A percentile compares a stretch with the other conserved stretches of the same genome.
These are phyloP conservation scores for Globisporangium megalacanthum DNA, from an alignment of 352 stramenopile species.

Conservation along the genomic window DNA sequence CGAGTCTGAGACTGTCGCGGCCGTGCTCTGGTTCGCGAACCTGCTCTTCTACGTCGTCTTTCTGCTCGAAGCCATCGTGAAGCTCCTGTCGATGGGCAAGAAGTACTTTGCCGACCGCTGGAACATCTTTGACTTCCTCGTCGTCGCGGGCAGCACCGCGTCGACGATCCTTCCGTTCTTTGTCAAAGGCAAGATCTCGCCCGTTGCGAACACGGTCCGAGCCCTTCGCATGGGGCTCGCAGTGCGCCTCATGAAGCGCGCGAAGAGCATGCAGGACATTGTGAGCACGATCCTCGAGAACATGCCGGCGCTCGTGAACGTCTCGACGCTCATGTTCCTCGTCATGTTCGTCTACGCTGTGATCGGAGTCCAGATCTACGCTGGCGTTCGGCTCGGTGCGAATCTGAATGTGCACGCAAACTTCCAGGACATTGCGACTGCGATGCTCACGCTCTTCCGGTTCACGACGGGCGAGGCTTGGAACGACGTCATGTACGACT, in stretches of 20 bases:
- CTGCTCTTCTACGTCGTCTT: conserved; percentile 58
- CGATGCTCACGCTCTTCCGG: conserved; percentile 61
- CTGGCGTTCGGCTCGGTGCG: conserved; percentile 41
- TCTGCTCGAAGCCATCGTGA: conserved; percentile 51
- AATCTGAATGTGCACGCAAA: conserved; percentile 55
- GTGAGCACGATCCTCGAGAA: conserved; percentile 67
- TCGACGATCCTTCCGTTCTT: conserved; percentile 36
- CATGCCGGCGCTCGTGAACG: conserved; percentile 70
- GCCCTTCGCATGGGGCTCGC: conserved; percentile 61
- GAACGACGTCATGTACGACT: conserved; percentile 81
- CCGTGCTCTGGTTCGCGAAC: conserved; percentile 20
- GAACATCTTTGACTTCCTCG: conserved; percentile 68
- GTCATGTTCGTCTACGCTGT: conserved; percentile 80
- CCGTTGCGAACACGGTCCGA: conserved; percentile 48
- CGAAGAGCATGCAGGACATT: conserved; percentile 55
- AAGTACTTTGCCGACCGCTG: conserved; percentile 56
- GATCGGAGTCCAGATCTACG: conserved; percentile 74
- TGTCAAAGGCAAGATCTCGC: conserved; percentile 33
- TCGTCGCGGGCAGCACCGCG: conserved; percentile 39
- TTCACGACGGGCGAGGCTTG: conserved; percentile 67
- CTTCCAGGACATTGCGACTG: conserved; percentile 47
- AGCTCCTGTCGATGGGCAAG: conserved; percentile 52
- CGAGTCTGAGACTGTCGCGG: conserved; percentile 14
- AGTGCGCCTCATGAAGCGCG: conserved; percentile 38
- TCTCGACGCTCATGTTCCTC: conserved; percentile 58